phyloP scores from a whole-genome alignment of 306 rosid genomes.

The Cicer bijugum region DNA sequence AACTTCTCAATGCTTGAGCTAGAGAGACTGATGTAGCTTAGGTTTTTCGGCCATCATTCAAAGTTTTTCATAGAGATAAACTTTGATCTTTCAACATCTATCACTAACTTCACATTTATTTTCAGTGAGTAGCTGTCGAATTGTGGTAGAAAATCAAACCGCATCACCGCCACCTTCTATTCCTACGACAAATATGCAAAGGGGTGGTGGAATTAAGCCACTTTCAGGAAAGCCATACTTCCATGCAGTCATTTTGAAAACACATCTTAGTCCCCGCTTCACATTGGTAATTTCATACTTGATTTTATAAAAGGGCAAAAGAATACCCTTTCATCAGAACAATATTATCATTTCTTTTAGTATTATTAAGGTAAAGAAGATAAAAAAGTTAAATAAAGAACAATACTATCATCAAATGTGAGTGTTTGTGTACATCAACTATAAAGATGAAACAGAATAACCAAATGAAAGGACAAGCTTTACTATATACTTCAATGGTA shows the following conservation, averaged over 20 bases:
- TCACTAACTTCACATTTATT: not conserved
- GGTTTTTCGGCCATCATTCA: not conserved
- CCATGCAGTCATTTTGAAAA: constrained; percentile 41
- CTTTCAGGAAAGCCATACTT: constrained; percentile 57
- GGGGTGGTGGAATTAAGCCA: constrained; percentile 49
- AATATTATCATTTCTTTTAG: not conserved
- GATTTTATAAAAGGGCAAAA: not conserved
- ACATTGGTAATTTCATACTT: constrained; percentile 49
- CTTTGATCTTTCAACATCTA: constrained; percentile 4
- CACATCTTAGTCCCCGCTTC: constrained; percentile 43
- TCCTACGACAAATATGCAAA: constrained; percentile 37
- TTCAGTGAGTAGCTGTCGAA: constrained; percentile 22
- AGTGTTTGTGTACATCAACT: constrained; percentile 13
- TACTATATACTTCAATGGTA: constrained; percentile 2
- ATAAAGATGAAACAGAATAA: constrained; percentile 1
- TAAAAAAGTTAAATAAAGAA: not conserved
- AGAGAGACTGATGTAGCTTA: not conserved
- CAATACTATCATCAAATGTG: too few relatives aligned
- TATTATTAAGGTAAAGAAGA: not conserved
- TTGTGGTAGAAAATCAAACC: constrained; percentile 18
- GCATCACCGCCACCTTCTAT: not conserved
- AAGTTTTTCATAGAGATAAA: not conserved
- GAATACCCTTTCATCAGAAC: not conserved
- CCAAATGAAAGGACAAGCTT: not conserved
- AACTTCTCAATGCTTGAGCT: not conserved